phyloP scores from a whole-genome alignment of 208 protist species.

The Leishmania aethiopica region DNA sequence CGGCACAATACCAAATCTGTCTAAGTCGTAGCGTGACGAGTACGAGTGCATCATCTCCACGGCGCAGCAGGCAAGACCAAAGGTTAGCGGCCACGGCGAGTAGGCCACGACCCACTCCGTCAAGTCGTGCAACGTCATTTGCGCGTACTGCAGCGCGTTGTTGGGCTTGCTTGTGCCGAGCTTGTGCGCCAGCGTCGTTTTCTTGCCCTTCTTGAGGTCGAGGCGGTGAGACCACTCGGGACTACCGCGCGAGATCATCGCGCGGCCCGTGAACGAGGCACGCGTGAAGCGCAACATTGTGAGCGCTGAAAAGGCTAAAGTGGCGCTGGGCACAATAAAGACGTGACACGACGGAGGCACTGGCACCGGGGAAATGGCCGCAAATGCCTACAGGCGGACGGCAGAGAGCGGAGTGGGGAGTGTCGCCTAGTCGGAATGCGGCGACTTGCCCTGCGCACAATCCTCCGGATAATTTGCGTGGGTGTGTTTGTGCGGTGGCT shows the following conservation, averaged over 20 bases:
- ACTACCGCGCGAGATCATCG: conserved; percentile 92
- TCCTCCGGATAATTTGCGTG: background rate
- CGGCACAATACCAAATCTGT: conserved; percentile 98
- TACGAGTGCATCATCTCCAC: conserved; percentile 99
- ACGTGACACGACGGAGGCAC: background rate
- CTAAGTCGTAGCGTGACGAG: conserved; percentile 96
- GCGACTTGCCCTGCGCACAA: background rate
- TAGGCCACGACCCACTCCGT: conserved; percentile 91
- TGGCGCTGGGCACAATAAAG: background rate
- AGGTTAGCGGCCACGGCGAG: conserved; percentile 98
- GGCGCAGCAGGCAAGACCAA: conserved; percentile 97
- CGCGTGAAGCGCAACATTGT: conserved; percentile 75
- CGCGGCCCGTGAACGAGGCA: conserved; percentile 64
- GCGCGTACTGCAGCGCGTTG: conserved; percentile 91
- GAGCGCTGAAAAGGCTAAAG: background rate
- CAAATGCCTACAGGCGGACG: background rate
- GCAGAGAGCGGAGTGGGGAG: background rate
- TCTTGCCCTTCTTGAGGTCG: conserved; percentile 91
- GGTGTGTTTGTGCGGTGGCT: background rate
- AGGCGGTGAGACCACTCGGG: conserved; percentile 91
- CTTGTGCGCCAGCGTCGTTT: conserved; percentile 87
- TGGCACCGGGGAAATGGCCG: background rate
- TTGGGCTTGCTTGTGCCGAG: conserved; percentile 91
- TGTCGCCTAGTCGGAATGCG: background rate
- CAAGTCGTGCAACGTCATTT: conserved; percentile 92